Evolutionary conservation across 1,284 basidiomycete genomes (phyloP).

Genomic region (Boletus putidus): DNA sequence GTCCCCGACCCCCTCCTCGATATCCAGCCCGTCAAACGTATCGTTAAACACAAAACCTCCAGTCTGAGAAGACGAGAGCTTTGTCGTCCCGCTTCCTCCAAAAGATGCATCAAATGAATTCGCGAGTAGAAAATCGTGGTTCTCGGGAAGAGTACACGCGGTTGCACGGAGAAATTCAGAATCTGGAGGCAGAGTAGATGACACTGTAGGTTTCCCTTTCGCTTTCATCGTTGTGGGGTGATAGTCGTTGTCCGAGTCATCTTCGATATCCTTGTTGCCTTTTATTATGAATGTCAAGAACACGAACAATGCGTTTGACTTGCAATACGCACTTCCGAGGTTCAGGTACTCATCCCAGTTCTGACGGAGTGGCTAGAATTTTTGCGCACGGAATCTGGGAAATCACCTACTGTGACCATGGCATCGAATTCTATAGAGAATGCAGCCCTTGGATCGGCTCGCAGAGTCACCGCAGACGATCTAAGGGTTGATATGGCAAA

Average conservation of each 20-base stretch:
- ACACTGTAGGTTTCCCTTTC: constrained; percentile 38
- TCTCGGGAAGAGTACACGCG: constrained; percentile 65
- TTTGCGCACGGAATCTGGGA: not conserved
- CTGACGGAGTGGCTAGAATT: constrained; percentile 38
- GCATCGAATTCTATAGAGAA: constrained; percentile 66
- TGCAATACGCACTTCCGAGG: constrained; percentile 35
- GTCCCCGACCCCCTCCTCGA: constrained; percentile 60
- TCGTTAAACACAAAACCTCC: constrained; percentile 55
- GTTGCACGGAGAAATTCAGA: constrained; percentile 51
- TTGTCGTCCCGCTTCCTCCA: constrained; percentile 41
- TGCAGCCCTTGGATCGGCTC: constrained; percentile 52
- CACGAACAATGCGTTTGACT: not conserved
- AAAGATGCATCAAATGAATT: constrained; percentile 65
- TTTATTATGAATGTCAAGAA: not conserved
- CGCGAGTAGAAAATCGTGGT: constrained; percentile 64
- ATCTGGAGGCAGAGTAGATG: constrained; percentile 22
- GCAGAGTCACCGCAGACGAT: constrained; percentile 58
- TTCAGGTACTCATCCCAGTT: constrained; percentile 65
- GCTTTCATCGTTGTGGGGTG: constrained; percentile 43
- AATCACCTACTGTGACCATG: constrained; percentile 57
- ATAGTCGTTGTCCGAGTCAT: constrained; percentile 51
- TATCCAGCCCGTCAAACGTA: constrained; percentile 56
- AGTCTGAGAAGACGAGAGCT: constrained; percentile 58
- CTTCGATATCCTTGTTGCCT: constrained; percentile 23
- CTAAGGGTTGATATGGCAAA: constrained; percentile 38